phyloP scores from a whole-genome alignment of 805 yeast species.

The Ogataea corticis region DNA sequence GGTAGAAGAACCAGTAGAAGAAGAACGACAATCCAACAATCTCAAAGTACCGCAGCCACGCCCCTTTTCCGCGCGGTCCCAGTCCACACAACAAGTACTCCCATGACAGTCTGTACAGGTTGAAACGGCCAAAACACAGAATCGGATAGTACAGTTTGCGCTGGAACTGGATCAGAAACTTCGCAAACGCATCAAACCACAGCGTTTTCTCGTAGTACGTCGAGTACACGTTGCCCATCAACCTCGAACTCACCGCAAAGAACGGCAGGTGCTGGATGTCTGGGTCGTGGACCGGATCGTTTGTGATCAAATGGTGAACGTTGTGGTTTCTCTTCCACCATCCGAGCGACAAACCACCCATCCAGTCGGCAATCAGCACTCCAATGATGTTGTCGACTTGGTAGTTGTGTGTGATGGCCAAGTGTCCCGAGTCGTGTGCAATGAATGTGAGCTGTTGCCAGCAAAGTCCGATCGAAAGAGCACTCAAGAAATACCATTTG shows the following conservation, averaged over 20 bases:
- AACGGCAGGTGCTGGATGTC: constrained; percentile 93
- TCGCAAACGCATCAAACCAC: constrained; percentile 68
- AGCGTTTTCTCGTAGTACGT: constrained; percentile 73
- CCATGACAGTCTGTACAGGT: constrained; percentile 81
- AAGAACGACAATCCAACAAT: constrained; percentile 67
- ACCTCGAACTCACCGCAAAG: constrained; percentile 76
- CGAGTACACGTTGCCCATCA: constrained; percentile 70
- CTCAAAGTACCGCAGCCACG: constrained; percentile 83
- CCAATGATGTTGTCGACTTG: constrained; percentile 76
- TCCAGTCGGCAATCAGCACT: constrained; percentile 67
- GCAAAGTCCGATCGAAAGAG: constrained; percentile 64
- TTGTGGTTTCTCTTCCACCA: constrained; percentile 97
- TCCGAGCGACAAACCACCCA: constrained; percentile 87
- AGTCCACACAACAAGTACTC: constrained; percentile 67
- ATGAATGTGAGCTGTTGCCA: constrained; percentile 92
- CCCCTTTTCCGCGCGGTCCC: constrained; percentile 85
- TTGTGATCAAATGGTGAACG: constrained; percentile 90
- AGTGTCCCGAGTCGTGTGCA: constrained; percentile 90
- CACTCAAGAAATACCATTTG: constrained; percentile 53
- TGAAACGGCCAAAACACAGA: constrained; percentile 80
- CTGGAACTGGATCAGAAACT: constrained; percentile 60
- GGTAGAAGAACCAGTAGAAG: constrained; percentile 80
- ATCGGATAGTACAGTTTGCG: constrained; percentile 74
- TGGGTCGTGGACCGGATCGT: constrained; percentile 92
- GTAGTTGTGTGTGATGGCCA: constrained; percentile 78